Evolutionary conservation across 1,284 basidiomycete species (phyloP).

Genomic region (Boletellus deceptivus): DNA sequence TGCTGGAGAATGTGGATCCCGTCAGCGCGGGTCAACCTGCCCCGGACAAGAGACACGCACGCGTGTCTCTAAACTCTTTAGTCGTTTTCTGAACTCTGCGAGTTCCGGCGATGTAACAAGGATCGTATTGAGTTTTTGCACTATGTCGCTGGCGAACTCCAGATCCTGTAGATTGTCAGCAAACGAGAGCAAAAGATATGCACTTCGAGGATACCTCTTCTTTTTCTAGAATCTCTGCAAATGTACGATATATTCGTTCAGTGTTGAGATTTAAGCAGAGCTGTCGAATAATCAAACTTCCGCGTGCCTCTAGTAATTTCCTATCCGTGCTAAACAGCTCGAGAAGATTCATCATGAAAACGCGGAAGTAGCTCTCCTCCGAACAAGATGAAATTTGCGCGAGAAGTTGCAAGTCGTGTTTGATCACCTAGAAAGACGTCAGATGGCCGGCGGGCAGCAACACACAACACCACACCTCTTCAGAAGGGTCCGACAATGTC

Average conservation of each 20-base stretch:
- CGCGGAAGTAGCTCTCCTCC: slow-evolving; percentile 93
- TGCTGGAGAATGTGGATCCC: slow-evolving; percentile 44
- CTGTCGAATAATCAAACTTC: slow-evolving; percentile 95
- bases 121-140: slow-evolving; percentile 96
- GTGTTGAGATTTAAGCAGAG: slow-evolving; percentile 94
- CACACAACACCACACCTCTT: slow-evolving; percentile 60
- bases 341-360: slow-evolving; percentile 93
- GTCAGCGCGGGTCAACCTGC: slow-evolving; percentile 7
- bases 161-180: slow-evolving; percentile 61
- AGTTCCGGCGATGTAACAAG: slow-evolving; percentile 96
- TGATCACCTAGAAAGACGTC: slow-evolving; percentile 68
- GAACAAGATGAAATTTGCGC: slow-evolving; percentile 95
- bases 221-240: slow-evolving; percentile 96
- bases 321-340: slow-evolving; percentile 95
- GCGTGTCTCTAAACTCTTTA: slow-evolving; percentile 93
- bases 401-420: slow-evolving; percentile 91
- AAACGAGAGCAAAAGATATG: background rate
- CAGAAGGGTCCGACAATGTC: slow-evolving; percentile 94
- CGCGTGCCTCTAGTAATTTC: slow-evolving; percentile 85
- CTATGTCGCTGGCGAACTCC: slow-evolving; percentile 96
- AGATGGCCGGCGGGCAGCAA: background rate
- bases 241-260: slow-evolving; percentile 92
- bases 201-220: slow-evolving; percentile 92
- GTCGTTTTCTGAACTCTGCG: slow-evolving; percentile 86
- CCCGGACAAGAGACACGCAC: slow-evolving; percentile 42